Evolutionary conservation across 805 yeast species (phyloP), one percentile per base, ranked within the genome.

Genomic region (Starmerella apis): DNA sequence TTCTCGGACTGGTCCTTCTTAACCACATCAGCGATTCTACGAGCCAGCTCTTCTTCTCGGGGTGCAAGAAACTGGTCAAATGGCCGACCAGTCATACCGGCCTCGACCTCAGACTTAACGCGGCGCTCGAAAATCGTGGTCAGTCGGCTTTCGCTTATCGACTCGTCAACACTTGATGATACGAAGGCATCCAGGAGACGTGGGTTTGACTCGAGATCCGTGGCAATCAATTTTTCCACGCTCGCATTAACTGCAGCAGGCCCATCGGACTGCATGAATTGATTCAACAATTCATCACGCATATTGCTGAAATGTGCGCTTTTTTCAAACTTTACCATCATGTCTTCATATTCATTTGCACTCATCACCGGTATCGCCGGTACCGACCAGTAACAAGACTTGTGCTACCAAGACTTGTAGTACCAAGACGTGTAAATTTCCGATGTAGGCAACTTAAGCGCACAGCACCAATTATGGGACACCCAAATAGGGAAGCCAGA

Each of bases 151-250:
- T 41, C 43, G 33, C 28, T 46, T 3, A 43, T 14, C 14, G 47
- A 14, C 37, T 31, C 50, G 22, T 50, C 24, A 7, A 18, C 16
- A 22, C 28, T 13, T 18, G 44, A 19, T 8, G 44, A 27, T n/a
- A 27, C 36, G n/a, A 49, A 24, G 18, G 48, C 37, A 9, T 16
- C 38, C 22, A 47, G n/a, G 18, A 50, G 33, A 10, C 48, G 48
- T 8, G 53, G 47, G 22, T 50, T 50, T n/a, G 42, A 4, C 37
- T 41, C 46, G 5, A 50, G 31, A 23, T 50, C 53, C 6, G 53
- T 27, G 11, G 38, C 25, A 6, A 50, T 27, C 24, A 50, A 31
- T 20, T 27, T 8, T 39, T 42, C 46, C 9, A 50, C 50, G 23
- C 44, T 20, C 9, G 6, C n/a, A 16, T 38, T 47, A 22, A 37